phyloP scores from a whole-genome alignment of 164 flowering plant genomes.

The Annona squamosa region DNA sequence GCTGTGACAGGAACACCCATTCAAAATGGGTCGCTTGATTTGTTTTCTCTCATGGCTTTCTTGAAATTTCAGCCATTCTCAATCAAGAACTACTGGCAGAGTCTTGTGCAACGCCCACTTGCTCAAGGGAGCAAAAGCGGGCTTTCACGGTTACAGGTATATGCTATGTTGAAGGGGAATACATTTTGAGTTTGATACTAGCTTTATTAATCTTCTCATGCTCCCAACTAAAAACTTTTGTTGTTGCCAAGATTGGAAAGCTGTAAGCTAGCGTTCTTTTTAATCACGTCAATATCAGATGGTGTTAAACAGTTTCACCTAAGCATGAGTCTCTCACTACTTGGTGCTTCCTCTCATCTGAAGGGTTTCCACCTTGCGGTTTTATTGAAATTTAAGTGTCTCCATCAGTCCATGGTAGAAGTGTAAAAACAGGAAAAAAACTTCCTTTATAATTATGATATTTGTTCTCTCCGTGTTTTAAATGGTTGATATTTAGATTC shows the following conservation, averaged over 20 bases:
- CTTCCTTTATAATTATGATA: no score
- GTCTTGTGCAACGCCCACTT: conserved; percentile 66
- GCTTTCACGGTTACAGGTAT: conserved; percentile 75
- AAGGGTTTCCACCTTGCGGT: background rate
- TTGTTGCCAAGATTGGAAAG: background rate
- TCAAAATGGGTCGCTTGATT: conserved; percentile 73
- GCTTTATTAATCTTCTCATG: background rate
- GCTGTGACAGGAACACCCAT: conserved; percentile 91
- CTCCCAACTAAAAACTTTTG: background rate
- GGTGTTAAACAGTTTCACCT: background rate
- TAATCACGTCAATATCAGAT: background rate
- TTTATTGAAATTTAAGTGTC: background rate
- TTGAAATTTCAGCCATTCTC: conserved; percentile 88
- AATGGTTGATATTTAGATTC: no score
- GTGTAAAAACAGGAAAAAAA: no score
- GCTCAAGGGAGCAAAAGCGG: conserved; percentile 51
- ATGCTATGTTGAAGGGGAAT: background rate
- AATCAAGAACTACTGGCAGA: conserved; percentile 63
- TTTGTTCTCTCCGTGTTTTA: no score
- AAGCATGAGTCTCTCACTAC: background rate
- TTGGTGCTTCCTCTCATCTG: background rate
- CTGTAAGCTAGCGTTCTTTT: background rate
- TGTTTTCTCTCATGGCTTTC: conserved; percentile 83
- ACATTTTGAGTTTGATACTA: background rate
- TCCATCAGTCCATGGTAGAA: background rate